phyloP scores from a whole-genome alignment of 495 filamentous ascomycete species.

The Chaetomium tenue region DNA sequence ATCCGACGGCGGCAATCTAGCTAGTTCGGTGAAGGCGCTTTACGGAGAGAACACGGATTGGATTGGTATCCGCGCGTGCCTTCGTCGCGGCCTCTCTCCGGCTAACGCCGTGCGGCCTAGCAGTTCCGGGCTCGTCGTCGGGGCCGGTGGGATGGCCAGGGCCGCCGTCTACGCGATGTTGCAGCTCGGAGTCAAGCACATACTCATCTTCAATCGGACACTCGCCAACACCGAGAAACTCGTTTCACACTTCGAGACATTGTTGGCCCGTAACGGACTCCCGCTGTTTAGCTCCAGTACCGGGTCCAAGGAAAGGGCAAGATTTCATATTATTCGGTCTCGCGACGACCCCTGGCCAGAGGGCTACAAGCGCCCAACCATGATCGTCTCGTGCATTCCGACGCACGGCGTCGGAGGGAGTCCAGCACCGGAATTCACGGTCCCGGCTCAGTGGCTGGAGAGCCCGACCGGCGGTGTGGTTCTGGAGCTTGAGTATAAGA shows the following conservation, averaged over 20 bases:
- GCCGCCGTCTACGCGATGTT: constrained; percentile 74
- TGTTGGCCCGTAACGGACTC: constrained; percentile 32
- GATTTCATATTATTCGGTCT: constrained; percentile 58
- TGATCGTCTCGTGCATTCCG: constrained; percentile 70
- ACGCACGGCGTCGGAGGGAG: constrained; percentile 58
- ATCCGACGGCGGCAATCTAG: constrained; percentile 58
- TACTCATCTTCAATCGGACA: constrained; percentile 69
- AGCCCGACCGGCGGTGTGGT: constrained; percentile 71
- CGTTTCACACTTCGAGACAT: constrained; percentile 60
- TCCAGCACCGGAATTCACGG: constrained; percentile 64
- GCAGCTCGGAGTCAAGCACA: constrained; percentile 68
- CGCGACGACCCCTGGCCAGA: constrained; percentile 61
- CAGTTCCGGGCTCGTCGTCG: constrained; percentile 66
- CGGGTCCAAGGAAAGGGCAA: constrained; percentile 46
- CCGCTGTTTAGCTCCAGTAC: constrained; percentile 50
- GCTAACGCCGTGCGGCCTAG: constrained; percentile 66
- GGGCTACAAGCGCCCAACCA: constrained; percentile 57
- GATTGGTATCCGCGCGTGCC: constrained; percentile 63
- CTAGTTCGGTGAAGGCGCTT: constrained; percentile 62
- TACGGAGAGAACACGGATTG: constrained; percentile 81
- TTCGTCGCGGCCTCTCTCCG: constrained; percentile 68
- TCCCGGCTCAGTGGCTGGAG: constrained; percentile 64
- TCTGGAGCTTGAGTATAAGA: constrained; percentile 69
- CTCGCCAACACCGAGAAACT: constrained; percentile 59
- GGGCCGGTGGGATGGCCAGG: constrained; percentile 74